A percentile compares a stretch with the other conserved stretches of the same genome.
These are phyloP conservation scores for Ceratocystis lukuohia DNA, from an alignment of 2,329 filamentous ascomycete genomes.

Conservation along the genomic window DNA sequence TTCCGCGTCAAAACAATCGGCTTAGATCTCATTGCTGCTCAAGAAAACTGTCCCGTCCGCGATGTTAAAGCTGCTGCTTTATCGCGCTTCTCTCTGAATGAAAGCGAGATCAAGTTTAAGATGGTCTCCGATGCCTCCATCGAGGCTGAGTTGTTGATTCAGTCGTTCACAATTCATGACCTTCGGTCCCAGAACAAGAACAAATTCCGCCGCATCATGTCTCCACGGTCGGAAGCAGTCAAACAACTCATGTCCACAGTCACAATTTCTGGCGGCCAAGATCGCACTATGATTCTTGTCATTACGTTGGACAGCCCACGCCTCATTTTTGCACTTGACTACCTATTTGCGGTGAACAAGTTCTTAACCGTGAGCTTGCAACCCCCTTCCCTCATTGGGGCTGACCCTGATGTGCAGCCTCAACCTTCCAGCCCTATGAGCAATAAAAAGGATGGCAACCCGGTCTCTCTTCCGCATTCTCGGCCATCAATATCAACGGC, in stretches of 20 bases:
- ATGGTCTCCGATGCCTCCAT: slow-evolving; percentile 87
- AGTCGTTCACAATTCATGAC: slow-evolving; percentile 89
- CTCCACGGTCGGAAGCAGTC: slow-evolving; percentile 82
- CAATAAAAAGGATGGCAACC: too few species aligned
- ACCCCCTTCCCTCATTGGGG: slow-evolving; percentile 42
- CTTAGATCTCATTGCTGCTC: slow-evolving; percentile 69
- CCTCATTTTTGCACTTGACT: slow-evolving; percentile 90
- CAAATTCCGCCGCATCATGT: slow-evolving; percentile 97
- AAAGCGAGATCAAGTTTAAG: slow-evolving; percentile 79
- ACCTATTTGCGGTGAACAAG: slow-evolving; percentile 75
- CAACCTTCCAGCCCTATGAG: not conserved
- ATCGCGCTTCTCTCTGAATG: slow-evolving; percentile 86
- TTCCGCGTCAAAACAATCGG: slow-evolving; percentile 83
- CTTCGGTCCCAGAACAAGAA: slow-evolving; percentile 80
- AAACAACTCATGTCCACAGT: slow-evolving; percentile 98
- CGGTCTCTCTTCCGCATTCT: not conserved
- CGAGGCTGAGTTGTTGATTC: slow-evolving; percentile 84
- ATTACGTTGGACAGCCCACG: slow-evolving; percentile 89
- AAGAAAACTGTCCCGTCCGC: slow-evolving; percentile 63
- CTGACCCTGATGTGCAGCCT: slow-evolving; percentile 35
- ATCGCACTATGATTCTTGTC: slow-evolving; percentile 75
- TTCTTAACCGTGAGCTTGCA: slow-evolving; percentile 65
- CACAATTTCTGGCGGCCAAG: slow-evolving; percentile 65
- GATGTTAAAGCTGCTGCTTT: slow-evolving; percentile 67
- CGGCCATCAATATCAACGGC: slow-evolving; percentile 23